Base-by-base conservation (phyloP, 352 stramenopile genomes). In the Phytophthora megakarya region DNA sequence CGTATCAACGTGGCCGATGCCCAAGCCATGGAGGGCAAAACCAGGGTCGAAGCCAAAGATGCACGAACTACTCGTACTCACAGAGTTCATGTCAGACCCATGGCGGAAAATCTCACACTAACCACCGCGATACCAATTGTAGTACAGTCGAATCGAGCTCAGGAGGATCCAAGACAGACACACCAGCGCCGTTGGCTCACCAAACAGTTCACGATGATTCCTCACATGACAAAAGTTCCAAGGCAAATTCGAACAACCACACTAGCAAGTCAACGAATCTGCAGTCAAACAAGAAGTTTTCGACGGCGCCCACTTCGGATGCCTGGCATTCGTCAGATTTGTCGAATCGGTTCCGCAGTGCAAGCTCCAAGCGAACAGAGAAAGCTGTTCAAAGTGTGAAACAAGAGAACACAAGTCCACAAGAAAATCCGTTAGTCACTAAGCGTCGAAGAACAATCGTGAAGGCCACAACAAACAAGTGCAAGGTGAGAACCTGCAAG, bases 261-360 rank as follows among this genome's bases (percentile, higher is more conserved):
- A 28, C 22, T 11, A 33, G 33, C 26, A 18, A 40, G 8, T 25
- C 37, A 37, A 25, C 4, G 22, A 69, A 54, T 2, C n/a, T 62
- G 25, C 60, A 50, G 26, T 55, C 42, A 35, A 13, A 7, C 15
- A 43, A 45, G 30, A 43, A 67, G 25, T 22, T 15, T 15, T 22
- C 26, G 10, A 49, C 32, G 49, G 13, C 28, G 5, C 12, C 26
- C 8, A n/a, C 23, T 10, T 15, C 51, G 1, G 40, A 61, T 52
- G 42, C 53, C 2, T 69, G 61, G 53, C 13, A 46, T 22, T 51
- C 43, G 45, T 65, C 61, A 7, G 61, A 69, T 28, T 49, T 69
- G 5, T 53, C 53, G 11, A 69, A 50, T 35, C 38, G 58, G 11
- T 69, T 69, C 42, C 53, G 44, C 13, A 58, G 10, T 51, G 61